These are phyloP conservation scores for Pestalotiopsis sp. DNA, from an alignment of 2,329 filamentous ascomycete species.

Conservation along the genomic window DNA sequence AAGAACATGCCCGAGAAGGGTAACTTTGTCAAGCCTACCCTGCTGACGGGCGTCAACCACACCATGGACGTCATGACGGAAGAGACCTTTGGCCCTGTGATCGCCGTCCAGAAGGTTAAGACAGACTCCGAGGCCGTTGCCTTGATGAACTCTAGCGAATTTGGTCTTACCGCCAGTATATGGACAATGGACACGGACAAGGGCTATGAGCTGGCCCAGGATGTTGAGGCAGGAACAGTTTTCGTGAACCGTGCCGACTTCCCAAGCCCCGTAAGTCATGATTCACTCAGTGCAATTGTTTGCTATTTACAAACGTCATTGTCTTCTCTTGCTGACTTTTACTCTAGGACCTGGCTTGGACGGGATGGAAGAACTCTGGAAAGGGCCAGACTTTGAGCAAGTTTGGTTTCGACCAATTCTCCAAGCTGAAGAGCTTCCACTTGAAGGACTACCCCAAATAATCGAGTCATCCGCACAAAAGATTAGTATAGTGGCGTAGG, in stretches of 20 bases:
- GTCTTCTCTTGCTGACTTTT: conserved; percentile 24
- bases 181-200: conserved; percentile 87
- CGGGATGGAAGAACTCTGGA: conserved; percentile 96
- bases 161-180: conserved; percentile 93
- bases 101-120: conserved; percentile 86
- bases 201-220: conserved; percentile 76
- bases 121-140: conserved; percentile 78
- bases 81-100: conserved; percentile 93
- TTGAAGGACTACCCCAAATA: conserved; percentile 79
- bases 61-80: conserved; percentile 88
- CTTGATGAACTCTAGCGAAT: conserved; percentile 94
- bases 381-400: conserved; percentile 87
- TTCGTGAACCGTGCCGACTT: conserved; percentile 96
- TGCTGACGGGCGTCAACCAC: conserved; percentile 80
- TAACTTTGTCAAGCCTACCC: conserved; percentile 86
- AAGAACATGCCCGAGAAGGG: conserved; percentile 72
- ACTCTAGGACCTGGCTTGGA: conserved; percentile 85
- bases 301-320: conserved; percentile 9
- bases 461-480: conserved; percentile 1
- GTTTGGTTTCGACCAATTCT: conserved; percentile 94
- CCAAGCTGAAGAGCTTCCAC: conserved; percentile 95
- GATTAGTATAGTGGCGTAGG: neutral
- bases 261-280: conserved; percentile 77
- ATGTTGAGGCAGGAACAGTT: conserved; percentile 90
- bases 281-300: neutral